Base-by-base conservation (phyloP, 495 filamentous ascomycete species). In the Xylaria grammica region DNA sequence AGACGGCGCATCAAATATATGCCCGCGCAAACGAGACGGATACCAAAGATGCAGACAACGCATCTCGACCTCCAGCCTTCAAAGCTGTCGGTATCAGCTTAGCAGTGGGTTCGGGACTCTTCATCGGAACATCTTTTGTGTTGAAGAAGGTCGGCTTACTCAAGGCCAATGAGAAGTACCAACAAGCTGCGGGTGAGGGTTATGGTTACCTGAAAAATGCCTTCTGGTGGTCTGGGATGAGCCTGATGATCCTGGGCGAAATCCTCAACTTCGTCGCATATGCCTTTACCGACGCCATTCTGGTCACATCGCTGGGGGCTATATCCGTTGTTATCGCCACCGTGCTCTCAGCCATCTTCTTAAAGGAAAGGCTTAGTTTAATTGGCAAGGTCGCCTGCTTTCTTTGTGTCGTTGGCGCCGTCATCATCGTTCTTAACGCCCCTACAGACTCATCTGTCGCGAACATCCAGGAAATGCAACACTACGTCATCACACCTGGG, bases 201-300 rank as follows among this genome's bases (percentile, higher is more conserved):
- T 99, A 99, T 74, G 96, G 95, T 63, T 99, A 99, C 75, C 86
- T 99, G 69, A 97, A 96, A 84, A 99, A 99, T 73, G 78, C 82
- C 20, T 97, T 84, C 80, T 99, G 95, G 95, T 99, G 95, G 95
- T 75, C 78, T 24, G 95, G 95, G 66, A 99, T 99, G 96, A 93
- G 85, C 20, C 81, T 99, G 72, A 99, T 99, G 95, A 96, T 98
- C 67, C 71, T 98, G 45, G 95, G 95, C 53, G 95, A 99, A 78
- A 87, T 95, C 36, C 97, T 94, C 86, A 99, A 99, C 77, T 97
- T 99, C 71, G 93, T 91, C 60, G 96, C 95, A 24, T 99, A 99
- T 73, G 91, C 92, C 49, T 98, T 99, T 72, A 94, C 95, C 69
- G 95, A 99, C 76, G 95, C 95, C 52, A 97, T 99, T 69, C 77